Percentiles rank a stretch among this genome's conserved stretches.
phyloP scores from a whole-genome alignment of 495 filamentous ascomycete species.

The Penicillium egyptiacum region DNA sequence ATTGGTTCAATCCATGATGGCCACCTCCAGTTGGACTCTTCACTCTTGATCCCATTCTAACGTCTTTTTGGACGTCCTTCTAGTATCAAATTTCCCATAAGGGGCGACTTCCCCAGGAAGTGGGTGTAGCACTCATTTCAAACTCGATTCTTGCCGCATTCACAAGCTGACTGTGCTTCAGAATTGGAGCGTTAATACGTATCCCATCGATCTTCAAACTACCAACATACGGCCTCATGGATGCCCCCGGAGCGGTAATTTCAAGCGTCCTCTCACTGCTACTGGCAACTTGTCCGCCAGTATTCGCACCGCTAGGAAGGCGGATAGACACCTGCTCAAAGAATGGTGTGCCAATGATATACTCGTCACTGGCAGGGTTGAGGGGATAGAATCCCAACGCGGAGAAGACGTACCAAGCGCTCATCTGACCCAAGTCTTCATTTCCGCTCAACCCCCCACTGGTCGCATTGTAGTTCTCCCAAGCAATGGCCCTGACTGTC shows the following conservation, averaged over 20 bases:
- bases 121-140: slow-evolving; percentile 29
- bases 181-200: slow-evolving; percentile 7
- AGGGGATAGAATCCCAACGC: slow-evolving; percentile 32
- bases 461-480: slow-evolving; percentile 32
- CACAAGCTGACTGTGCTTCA: slow-evolving; percentile 24
- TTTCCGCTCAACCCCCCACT: slow-evolving; percentile 31
- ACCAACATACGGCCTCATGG: slow-evolving; percentile 24
- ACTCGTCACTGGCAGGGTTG: slow-evolving; percentile 31
- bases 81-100: slow-evolving; percentile 6
- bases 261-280: slow-evolving; percentile 17
- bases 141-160: slow-evolving; percentile 21
- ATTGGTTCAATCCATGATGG: not conserved
- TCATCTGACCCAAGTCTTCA: slow-evolving; percentile 34
- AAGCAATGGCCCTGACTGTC: slow-evolving; percentile 23
- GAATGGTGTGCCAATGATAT: slow-evolving; percentile 27
- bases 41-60: not conserved
- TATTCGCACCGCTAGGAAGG: slow-evolving; percentile 18
- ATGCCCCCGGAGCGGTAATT: slow-evolving; percentile 23
- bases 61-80: not conserved
- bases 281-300: slow-evolving; percentile 15
- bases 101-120: slow-evolving; percentile 20
- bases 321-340: slow-evolving; percentile 29
- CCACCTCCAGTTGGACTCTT: not conserved
- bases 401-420: slow-evolving; percentile 33
- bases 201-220: slow-evolving; percentile 23